phyloP scores from a whole-genome alignment of 768 basidiomycete species.

The Lactarius evosmus region DNA sequence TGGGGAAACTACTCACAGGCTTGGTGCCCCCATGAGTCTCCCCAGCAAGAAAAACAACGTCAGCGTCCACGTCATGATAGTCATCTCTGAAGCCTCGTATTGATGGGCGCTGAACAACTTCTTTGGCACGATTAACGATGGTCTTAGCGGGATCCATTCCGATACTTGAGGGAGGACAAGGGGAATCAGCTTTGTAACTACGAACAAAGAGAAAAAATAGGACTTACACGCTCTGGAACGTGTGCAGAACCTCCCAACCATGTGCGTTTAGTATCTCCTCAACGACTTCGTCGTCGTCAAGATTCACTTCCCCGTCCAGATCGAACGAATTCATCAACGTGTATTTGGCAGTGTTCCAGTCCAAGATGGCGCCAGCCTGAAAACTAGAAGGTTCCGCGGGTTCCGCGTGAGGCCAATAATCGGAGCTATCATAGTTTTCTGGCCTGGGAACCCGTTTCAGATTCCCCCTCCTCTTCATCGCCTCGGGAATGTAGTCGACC shows the following conservation, averaged over 20 bases:
- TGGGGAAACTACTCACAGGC: slow-evolving; percentile 35
- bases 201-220: background rate
- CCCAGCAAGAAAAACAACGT: slow-evolving; percentile 42
- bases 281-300: slow-evolving; percentile 33
- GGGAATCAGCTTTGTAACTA: background rate
- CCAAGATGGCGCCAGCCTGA: background rate
- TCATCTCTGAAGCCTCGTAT: slow-evolving; percentile 44
- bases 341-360: slow-evolving; percentile 13
- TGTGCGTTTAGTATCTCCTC: slow-evolving; percentile 37
- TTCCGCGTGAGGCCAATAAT: slow-evolving; percentile 11
- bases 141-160: slow-evolving; percentile 46
- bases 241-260: slow-evolving; percentile 42
- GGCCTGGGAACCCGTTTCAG: slow-evolving; percentile 32
- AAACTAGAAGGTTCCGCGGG: slow-evolving; percentile 17
- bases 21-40: slow-evolving; percentile 42
- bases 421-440: slow-evolving; percentile 14
- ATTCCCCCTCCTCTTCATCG: slow-evolving; percentile 35
- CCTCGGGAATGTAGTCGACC: slow-evolving; percentile 38
- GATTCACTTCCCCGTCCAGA: slow-evolving; percentile 10
- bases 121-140: slow-evolving; percentile 38
- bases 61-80: slow-evolving; percentile 35
- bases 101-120: slow-evolving; percentile 37
- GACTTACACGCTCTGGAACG: slow-evolving; percentile 42
- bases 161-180: slow-evolving; percentile 33
- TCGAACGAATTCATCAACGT: background rate